These are phyloP conservation scores for Globisporangium iwayamae DNA, from an alignment of 352 stramenopile genomes.

Conservation along the genomic window DNA sequence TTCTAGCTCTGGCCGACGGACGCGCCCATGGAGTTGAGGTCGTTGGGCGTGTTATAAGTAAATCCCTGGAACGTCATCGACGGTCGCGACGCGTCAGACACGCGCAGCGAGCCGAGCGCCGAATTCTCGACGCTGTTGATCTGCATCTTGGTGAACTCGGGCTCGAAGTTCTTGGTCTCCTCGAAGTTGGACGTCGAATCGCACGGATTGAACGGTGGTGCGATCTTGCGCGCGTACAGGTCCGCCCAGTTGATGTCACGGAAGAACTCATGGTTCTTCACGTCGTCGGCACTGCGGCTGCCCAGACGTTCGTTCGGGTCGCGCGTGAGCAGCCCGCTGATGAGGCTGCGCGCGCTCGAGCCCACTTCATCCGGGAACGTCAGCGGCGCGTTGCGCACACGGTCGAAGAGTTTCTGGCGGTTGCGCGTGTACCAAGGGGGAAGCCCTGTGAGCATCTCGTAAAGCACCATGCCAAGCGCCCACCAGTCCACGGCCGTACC, in stretches of 20 bases:
- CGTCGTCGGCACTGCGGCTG: constrained; percentile 70
- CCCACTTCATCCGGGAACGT: constrained; percentile 87
- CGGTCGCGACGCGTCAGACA: constrained; percentile 72
- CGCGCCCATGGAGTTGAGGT: constrained; percentile 65
- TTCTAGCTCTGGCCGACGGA: constrained; percentile 60
- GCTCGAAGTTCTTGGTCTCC: constrained; percentile 89
- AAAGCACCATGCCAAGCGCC: constrained; percentile 91
- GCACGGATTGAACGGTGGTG: constrained; percentile 86
- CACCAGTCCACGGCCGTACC: constrained; percentile 92
- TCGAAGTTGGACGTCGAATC: constrained; percentile 48
- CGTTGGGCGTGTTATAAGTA: constrained; percentile 88
- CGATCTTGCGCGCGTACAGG: constrained; percentile 79
- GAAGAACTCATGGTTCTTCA: constrained; percentile 88
- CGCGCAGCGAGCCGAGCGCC: constrained; percentile 50
- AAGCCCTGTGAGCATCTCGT: constrained; percentile 92
- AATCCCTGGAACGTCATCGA: constrained; percentile 90
- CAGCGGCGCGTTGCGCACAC: constrained; percentile 83
- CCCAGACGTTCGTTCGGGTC: constrained; percentile 79
- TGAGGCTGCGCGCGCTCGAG: constrained; percentile 69
- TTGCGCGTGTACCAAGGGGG: constrained; percentile 93
- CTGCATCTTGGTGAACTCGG: constrained; percentile 89
- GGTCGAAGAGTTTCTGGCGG: constrained; percentile 90
- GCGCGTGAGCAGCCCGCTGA: constrained; percentile 74
- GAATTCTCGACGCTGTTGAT: constrained; percentile 84
- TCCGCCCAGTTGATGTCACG: constrained; percentile 76